Base-by-base conservation (phyloP, 2,329 filamentous ascomycete genomes). In the Sclerotinia borealis region DNA sequence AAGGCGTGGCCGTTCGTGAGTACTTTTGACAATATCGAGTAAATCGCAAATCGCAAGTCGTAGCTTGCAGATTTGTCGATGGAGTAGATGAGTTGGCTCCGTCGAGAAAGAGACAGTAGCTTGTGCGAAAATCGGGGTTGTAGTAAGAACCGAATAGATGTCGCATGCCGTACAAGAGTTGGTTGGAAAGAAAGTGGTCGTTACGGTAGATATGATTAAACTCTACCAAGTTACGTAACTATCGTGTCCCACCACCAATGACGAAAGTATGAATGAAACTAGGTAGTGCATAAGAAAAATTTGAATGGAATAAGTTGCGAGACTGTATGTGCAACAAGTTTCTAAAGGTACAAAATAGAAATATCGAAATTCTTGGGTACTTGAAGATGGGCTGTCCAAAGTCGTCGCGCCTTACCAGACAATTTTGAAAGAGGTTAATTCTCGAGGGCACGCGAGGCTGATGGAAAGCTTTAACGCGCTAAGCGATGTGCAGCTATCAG, bases 171-270 rank as follows among this genome's bases (percentile, higher is more conserved):
- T 8, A 45, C 8, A 22, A 45, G 54, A 31, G 22, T n/a, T 34
- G 27, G 19, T 45, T 7, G n/a, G 13, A 34, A 45, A 45, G 39
- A 45, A 34, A 45, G 29, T 34, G 27, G 19, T 25, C 2, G 54
- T 43, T 34, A 43, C 22, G 52, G 27, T 45, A 56, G 3, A n/a
- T 34, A 49, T n/a, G n/a, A n/a, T 55, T 61, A 39, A 51, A 59
- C 48, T 29, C 37, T 22, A 49, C 19, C 31, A 51, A 25, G 37
- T 37, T 55, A n/a, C 29, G 54, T 25, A 39, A 29, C 29, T 58
- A 45, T 58, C n/a, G 39, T 58, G 54, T 58, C 39, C 54, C 54
- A 58, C 54, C 54, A 58, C 54, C 39, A 58, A 45, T 45, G 39
- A 58, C 54, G 41, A 45, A 58, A n/a, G 19, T 19, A 45, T 34